Conservation (phyloP, 2,329 filamentous ascomycete species). For the Fusarium ambrosium region DNA sequence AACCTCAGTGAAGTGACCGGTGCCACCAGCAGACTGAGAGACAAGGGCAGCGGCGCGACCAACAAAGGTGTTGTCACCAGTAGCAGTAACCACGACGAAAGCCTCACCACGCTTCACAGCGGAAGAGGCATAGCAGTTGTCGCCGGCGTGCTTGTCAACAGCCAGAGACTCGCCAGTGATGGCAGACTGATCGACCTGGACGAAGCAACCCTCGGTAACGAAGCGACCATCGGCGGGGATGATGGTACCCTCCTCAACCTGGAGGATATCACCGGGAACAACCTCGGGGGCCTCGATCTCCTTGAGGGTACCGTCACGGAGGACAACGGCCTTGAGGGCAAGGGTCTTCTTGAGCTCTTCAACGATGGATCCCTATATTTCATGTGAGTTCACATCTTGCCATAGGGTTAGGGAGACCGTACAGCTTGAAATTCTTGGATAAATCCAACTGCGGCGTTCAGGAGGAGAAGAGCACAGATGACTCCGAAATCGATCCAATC, state of each 20-base stretch:
- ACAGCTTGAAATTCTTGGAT: constrained; percentile 87
- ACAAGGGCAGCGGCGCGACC: constrained; percentile 90
- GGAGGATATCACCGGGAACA: constrained; percentile 90
- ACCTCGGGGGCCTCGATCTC: constrained; percentile 88
- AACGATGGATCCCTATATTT: constrained; percentile 78
- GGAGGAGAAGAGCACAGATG: constrained; percentile 84
- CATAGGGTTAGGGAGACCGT: background rate
- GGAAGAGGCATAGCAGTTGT: constrained; percentile 87
- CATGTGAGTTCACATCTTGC: background rate
- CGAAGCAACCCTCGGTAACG: constrained; percentile 84
- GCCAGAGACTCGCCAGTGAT: constrained; percentile 94
- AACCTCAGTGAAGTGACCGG: constrained; percentile 92
- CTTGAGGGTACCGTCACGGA: constrained; percentile 81
- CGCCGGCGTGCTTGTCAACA: constrained; percentile 87
- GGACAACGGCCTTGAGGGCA: constrained; percentile 87
- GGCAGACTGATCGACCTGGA: constrained; percentile 92
- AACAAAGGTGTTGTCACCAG: constrained; percentile 91
- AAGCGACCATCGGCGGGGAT: constrained; percentile 91
- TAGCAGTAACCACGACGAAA: constrained; percentile 84
- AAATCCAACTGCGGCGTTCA: constrained; percentile 90
- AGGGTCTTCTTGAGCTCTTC: constrained; percentile 92
- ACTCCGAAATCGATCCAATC: constrained; percentile 96
- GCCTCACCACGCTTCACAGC: constrained; percentile 92
- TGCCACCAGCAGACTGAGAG: constrained; percentile 78
- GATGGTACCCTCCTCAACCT: constrained; percentile 91